A percentile compares a stretch with the other conserved stretches of the same genome.
Evolutionary conservation across 352 stramenopile species (phyloP).

Genomic region (Halophytophthora batemanensis): DNA sequence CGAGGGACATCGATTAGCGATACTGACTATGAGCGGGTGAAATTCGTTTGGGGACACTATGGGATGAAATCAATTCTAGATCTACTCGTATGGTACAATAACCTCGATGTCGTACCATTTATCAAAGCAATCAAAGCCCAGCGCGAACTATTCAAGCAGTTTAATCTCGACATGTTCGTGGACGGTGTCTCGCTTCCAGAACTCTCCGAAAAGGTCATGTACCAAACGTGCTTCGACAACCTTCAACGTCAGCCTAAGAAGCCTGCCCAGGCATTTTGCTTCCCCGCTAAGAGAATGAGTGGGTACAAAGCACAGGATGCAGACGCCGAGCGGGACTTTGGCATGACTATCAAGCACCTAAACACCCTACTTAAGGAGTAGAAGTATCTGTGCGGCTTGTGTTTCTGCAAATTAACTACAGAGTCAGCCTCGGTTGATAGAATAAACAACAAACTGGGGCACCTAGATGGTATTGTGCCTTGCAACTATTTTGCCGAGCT

Average conservation of each 20-base stretch:
- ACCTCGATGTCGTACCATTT: slow-evolving; percentile 30
- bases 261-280: slow-evolving; percentile 8
- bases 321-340: slow-evolving; percentile 11
- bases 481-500: no score
- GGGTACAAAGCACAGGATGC: slow-evolving; percentile 18
- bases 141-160: slow-evolving; percentile 5
- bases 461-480: slow-evolving; percentile 1
- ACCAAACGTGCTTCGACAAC: slow-evolving; percentile 13
- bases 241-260: background rate
- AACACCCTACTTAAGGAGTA: slow-evolving; percentile 16
- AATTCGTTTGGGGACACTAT: slow-evolving; percentile 28
- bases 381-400: slow-evolving; percentile 12
- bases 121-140: slow-evolving; percentile 5
- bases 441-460: slow-evolving; percentile 3
- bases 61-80: slow-evolving; percentile 28
- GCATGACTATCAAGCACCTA: slow-evolving; percentile 12
- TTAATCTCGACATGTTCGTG: slow-evolving; percentile 15
- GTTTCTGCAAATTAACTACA: slow-evolving; percentile 10
- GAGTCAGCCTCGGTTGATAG: slow-evolving; percentile 17
- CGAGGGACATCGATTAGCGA: slow-evolving; percentile 3
- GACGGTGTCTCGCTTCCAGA: slow-evolving; percentile 7
- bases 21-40: slow-evolving; percentile 20
- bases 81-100: slow-evolving; percentile 33
- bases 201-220: slow-evolving; percentile 15
- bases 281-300: slow-evolving; percentile 5